Evolutionary conservation across 129 eudicot genomes (phyloP).

Genomic region (Chrysanthemum makinoi): DNA sequence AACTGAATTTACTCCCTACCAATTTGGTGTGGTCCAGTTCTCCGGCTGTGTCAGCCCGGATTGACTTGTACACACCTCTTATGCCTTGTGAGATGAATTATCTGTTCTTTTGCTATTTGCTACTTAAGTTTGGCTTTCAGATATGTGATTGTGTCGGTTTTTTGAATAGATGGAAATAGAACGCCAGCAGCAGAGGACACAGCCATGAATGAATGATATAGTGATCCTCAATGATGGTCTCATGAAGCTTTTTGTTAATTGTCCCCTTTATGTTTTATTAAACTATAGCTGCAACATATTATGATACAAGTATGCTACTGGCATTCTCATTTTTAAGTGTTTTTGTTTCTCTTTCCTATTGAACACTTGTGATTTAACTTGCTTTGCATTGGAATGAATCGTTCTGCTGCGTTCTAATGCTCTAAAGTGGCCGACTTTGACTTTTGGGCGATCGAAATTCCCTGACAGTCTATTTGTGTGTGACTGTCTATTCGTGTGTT

Average conservation of each 20-base stretch:
- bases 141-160: background rate
- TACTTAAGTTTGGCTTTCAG: background rate
- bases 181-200: constrained; percentile 23
- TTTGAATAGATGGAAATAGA: constrained; percentile 30
- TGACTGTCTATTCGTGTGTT: too few species aligned
- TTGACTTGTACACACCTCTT: too few species aligned
- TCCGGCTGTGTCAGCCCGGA: too few species aligned
- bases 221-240: constrained; percentile 21
- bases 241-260: constrained; percentile 15
- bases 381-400: constrained; percentile 16
- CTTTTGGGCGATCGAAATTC: background rate
- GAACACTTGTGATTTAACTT: constrained; percentile 15
- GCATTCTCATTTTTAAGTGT: constrained; percentile 4
- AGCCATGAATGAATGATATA: constrained; percentile 33
- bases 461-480: too few species aligned
- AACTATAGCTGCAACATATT: constrained; percentile 18
- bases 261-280: constrained; percentile 17
- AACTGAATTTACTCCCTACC: too few species aligned
- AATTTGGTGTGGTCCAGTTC: too few species aligned
- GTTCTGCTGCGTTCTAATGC: background rate
- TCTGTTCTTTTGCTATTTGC: background rate
- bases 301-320: constrained; percentile 35
- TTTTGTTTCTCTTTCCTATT: constrained; percentile 8
- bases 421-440: background rate
- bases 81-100: constrained; percentile 1